A percentile compares a stretch with the other conserved stretches of the same genome.
Evolutionary conservation across 179 eudicot genomes (phyloP).

Genomic region (Drosera spatulata): DNA sequence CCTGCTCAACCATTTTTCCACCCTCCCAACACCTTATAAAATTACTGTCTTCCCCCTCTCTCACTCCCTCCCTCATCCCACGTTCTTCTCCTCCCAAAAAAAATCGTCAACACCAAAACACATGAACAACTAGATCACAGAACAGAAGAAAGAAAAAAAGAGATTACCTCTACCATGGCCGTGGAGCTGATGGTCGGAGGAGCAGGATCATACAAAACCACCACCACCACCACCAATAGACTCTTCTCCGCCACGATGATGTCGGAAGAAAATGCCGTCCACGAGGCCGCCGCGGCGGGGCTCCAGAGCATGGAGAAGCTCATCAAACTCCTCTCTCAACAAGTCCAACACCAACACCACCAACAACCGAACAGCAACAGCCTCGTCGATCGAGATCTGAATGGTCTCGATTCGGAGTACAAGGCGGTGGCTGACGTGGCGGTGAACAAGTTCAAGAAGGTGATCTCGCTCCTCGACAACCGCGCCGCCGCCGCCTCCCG

Average conservation of each 20-base stretch:
- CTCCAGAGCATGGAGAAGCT: constrained; percentile 52
- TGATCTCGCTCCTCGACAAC: no score
- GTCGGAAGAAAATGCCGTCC: constrained; percentile 46
- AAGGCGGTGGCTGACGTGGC: no score
- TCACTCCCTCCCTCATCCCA: constrained; percentile 15
- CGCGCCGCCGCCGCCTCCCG: no score
- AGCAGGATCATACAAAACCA: not conserved
- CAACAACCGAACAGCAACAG: not conserved
- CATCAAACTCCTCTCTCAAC: constrained; percentile 23
- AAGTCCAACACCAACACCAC: constrained; percentile 8
- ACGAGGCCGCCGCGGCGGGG: constrained; percentile 64
- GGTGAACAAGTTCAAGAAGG: no score
- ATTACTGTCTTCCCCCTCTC: constrained; percentile 1
- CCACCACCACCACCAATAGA: no score
- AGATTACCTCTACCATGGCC: constrained; percentile 28
- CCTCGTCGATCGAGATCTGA: not conserved
- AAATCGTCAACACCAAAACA: not conserved
- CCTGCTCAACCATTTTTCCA: no score
- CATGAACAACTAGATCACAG: not conserved
- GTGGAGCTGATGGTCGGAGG: constrained; percentile 44
- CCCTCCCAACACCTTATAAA: no score
- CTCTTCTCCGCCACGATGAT: constrained; percentile 1
- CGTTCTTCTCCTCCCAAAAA: not conserved
- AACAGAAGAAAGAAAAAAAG: not conserved
- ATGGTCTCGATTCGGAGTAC: no score